phyloP scores from a whole-genome alignment of 805 yeast genomes.

The Candida ponderosae region DNA sequence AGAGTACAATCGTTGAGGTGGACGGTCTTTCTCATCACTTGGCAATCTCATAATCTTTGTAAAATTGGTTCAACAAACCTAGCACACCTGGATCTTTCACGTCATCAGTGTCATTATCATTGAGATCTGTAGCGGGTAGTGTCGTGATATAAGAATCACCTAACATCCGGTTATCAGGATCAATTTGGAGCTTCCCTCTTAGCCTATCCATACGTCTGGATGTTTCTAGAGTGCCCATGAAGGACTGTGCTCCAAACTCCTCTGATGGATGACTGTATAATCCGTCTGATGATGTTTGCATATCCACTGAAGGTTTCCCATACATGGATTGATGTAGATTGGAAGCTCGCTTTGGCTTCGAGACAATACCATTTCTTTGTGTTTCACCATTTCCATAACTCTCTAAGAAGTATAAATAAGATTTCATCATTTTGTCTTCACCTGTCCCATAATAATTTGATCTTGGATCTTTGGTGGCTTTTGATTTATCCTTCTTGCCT shows the following conservation, averaged over 20 bases:
- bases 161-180: conserved; percentile 13
- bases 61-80: conserved; percentile 76
- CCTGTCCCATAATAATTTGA: conserved; percentile 35
- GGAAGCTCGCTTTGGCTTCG: background rate
- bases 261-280: background rate
- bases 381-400: conserved; percentile 55
- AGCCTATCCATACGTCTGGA: background rate
- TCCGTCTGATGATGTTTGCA: conserved; percentile 4
- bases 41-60: conserved; percentile 34
- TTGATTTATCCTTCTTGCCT: conserved; percentile 20
- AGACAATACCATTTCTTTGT: conserved; percentile 14
- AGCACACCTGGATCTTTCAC: conserved; percentile 46
- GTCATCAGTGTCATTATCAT: conserved; percentile 22
- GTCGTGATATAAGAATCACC: conserved; percentile 38
- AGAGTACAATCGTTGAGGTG: too few relatives aligned
- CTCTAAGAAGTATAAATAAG: conserved; percentile 81
- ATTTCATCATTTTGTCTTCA: conserved; percentile 84
- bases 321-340: conserved; percentile 2
- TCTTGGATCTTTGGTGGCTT: conserved; percentile 15
- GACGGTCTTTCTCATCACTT: conserved; percentile 3
- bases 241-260: background rate
- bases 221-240: conserved; percentile 1
- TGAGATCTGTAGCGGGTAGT: conserved; percentile 28
- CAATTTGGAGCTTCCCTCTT: conserved; percentile 2
- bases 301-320: background rate